Percentiles rank a stretch among this genome's conserved stretches.
These are phyloP conservation scores for Camellia japonica DNA, from an alignment of 148 eudicot genomes.

Conservation along the genomic window DNA sequence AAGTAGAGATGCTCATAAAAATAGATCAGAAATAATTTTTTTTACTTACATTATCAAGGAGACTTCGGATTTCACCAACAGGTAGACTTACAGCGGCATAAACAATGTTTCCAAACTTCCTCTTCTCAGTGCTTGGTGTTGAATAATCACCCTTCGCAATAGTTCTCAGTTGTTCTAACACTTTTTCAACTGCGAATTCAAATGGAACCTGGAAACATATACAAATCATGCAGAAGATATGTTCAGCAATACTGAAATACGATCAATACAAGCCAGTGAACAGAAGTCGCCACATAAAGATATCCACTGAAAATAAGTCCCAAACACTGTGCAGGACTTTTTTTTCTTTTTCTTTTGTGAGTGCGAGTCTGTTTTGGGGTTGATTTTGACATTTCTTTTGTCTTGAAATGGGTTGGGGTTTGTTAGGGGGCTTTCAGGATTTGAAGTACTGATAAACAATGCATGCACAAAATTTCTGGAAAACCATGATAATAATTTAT, in stretches of 20 bases:
- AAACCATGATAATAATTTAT: too few species aligned
- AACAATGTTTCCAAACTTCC: conserved; percentile 63
- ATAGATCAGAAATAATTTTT: background rate
- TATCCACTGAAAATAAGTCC: background rate
- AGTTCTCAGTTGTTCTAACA: too few species aligned
- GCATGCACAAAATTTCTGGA: too few species aligned
- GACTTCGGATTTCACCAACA: conserved; percentile 41
- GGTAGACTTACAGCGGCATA: conserved; percentile 82
- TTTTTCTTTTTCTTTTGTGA: too few species aligned
- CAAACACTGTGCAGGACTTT: background rate
- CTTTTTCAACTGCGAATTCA: too few species aligned
- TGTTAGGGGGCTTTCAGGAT: background rate
- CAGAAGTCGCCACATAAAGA: too few species aligned
- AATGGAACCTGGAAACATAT: too few species aligned
- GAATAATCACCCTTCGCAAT: too few species aligned
- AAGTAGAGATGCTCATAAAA: background rate
- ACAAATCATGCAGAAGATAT: background rate
- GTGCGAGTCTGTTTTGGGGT: too few species aligned
- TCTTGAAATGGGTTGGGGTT: too few species aligned
- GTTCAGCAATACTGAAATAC: background rate
- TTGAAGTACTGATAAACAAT: background rate
- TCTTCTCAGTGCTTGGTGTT: background rate
- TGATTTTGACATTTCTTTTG: too few species aligned
- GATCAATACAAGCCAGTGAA: too few species aligned
- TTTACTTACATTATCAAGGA: conserved; percentile 54